Evolutionary conservation across 306 rosid species (phyloP).

Genomic region (Alnus rubra): DNA sequence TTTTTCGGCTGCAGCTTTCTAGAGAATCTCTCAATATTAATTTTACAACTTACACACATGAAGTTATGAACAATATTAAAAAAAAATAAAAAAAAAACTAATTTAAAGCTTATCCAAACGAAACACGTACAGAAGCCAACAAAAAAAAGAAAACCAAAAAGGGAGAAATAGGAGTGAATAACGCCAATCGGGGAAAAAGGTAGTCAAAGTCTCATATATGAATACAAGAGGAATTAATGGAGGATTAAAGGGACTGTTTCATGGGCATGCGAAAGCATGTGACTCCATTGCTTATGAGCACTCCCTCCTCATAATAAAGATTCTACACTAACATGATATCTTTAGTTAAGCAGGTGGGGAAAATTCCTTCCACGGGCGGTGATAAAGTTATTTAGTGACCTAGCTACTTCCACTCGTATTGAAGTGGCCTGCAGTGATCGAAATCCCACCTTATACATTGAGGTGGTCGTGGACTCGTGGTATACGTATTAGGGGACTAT

Average conservation of each 20-base stretch:
- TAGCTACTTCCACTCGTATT: too few relatives aligned
- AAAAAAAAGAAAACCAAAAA: not conserved
- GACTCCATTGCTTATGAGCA: conserved; percentile 28
- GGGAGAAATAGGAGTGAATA: not conserved
- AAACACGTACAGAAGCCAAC: conserved; percentile 8
- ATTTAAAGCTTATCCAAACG: conserved; percentile 22
- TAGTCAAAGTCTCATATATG: conserved; percentile 53
- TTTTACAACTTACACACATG: conserved; percentile 15
- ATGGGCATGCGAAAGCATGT: conserved; percentile 46
- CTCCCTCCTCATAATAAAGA: not conserved
- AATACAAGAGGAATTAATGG: conserved; percentile 50
- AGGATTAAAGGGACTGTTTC: conserved; percentile 46
- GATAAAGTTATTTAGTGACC: too few relatives aligned
- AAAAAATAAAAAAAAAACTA: conserved; percentile 30
- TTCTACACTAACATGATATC: not conserved
- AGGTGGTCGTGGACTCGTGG: too few relatives aligned
- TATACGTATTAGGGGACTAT: too few relatives aligned
- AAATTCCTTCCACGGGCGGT: too few relatives aligned
- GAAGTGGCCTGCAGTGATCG: too few relatives aligned
- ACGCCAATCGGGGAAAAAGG: conserved; percentile 15
- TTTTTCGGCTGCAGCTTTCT: not conserved
- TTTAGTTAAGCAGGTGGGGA: not conserved
- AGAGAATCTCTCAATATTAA: not conserved
- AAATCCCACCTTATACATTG: too few relatives aligned
- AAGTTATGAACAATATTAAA: not conserved